Percentiles rank a stretch among this genome's conserved stretches.
These are phyloP conservation scores for Aspergillus chevalieri DNA, from an alignment of 2,329 filamentous ascomycete species.

Conservation along the genomic window DNA sequence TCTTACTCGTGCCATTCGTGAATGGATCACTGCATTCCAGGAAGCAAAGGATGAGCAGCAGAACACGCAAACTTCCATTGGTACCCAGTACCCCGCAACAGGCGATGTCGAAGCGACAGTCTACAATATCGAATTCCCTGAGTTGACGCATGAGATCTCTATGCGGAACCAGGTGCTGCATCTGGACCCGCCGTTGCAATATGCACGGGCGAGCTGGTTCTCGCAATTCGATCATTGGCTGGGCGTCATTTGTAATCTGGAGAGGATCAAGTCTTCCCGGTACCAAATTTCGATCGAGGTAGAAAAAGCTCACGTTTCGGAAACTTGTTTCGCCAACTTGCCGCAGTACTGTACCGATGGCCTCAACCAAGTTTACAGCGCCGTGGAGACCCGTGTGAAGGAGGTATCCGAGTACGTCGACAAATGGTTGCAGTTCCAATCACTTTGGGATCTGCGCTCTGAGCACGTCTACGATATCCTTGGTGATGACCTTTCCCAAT, in stretches of 20 bases:
- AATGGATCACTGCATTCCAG: slow-evolving; percentile 84
- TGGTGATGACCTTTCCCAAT: slow-evolving; percentile 83
- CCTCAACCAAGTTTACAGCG: slow-evolving; percentile 71
- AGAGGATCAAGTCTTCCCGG: slow-evolving; percentile 88
- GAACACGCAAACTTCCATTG: slow-evolving; percentile 16
- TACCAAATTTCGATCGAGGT: slow-evolving; percentile 77
- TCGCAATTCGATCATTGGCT: slow-evolving; percentile 90
- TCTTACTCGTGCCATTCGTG: slow-evolving; percentile 72
- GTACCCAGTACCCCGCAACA: slow-evolving; percentile 13
- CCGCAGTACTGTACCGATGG: slow-evolving; percentile 75
- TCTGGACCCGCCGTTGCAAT: slow-evolving; percentile 86
- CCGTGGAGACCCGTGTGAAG: slow-evolving; percentile 74
- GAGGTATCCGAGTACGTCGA: slow-evolving; percentile 83
- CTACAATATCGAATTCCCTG: slow-evolving; percentile 38
- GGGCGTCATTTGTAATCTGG: slow-evolving; percentile 82
- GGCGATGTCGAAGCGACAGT: slow-evolving; percentile 24
- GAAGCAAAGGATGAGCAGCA: slow-evolving; percentile 38
- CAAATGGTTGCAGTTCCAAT: slow-evolving; percentile 98
- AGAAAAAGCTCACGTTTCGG: slow-evolving; percentile 32
- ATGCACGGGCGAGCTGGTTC: slow-evolving; percentile 88
- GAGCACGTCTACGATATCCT: slow-evolving; percentile 91
- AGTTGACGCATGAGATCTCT: slow-evolving; percentile 79
- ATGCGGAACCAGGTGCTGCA: slow-evolving; percentile 99
- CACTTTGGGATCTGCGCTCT: slow-evolving; percentile 92
- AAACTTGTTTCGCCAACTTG: slow-evolving; percentile 70